Conservation (phyloP, 768 basidiomycete genomes). For the Fistulinella prunicolor region DNA sequence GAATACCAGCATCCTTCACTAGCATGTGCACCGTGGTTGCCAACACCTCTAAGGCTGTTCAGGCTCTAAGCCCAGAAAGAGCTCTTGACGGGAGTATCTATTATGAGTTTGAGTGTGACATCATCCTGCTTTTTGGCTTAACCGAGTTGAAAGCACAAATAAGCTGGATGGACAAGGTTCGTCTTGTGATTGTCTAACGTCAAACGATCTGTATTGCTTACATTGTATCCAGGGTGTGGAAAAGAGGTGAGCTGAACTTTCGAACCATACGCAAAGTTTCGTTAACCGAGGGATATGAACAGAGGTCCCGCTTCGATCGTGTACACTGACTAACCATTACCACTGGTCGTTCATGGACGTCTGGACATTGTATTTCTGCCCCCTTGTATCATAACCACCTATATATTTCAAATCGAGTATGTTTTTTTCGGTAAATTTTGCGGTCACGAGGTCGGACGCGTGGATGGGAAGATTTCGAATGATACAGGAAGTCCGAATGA, state of each 20-base stretch:
- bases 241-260: slow-evolving; percentile 4
- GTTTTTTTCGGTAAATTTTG: no score
- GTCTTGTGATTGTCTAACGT: background rate
- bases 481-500: no score
- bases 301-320: slow-evolving; percentile 23
- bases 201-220: background rate
- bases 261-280: background rate
- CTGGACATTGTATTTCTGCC: no score
- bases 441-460: no score
- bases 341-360: no score
- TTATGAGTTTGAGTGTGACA: slow-evolving; percentile 25
- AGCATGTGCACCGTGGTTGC: slow-evolving; percentile 12
- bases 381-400: no score
- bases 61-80: background rate
- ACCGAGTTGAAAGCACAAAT: slow-evolving; percentile 47
- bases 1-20: slow-evolving; percentile 4
- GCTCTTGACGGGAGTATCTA: slow-evolving; percentile 1
- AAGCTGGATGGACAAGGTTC: slow-evolving; percentile 36
- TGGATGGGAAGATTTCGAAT: no score
- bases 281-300: background rate
- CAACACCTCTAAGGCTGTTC: slow-evolving; percentile 5
- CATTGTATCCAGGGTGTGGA: slow-evolving; percentile 13
- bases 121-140: slow-evolving; percentile 40
- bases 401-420: no score
- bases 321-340: slow-evolving; percentile 19